Percentiles rank a stretch among this genome's conserved stretches.
Evolutionary conservation across 257 asterid species (phyloP).

Genomic region (Prunella vulgaris): DNA sequence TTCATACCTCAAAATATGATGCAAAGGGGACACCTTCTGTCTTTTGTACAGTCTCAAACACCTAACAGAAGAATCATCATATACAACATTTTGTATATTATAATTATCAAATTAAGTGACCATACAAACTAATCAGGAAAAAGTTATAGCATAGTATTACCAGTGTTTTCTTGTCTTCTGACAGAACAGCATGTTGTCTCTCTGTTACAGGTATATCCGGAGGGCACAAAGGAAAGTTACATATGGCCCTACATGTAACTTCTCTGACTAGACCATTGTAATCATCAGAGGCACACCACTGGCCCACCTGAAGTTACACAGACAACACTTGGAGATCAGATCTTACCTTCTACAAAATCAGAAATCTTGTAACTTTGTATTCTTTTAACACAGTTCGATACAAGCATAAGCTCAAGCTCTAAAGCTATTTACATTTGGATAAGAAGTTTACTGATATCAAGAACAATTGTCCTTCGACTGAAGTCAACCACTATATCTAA

Average conservation of each 20-base stretch:
- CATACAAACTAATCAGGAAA: background rate
- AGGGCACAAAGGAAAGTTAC: slow-evolving; percentile 94
- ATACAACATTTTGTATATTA: background rate
- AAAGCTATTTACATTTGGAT: background rate
- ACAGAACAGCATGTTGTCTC: slow-evolving; percentile 61
- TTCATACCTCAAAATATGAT: slow-evolving; percentile 77
- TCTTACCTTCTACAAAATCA: slow-evolving; percentile 13
- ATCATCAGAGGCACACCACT: slow-evolving; percentile 72
- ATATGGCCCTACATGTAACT: slow-evolving; percentile 61
- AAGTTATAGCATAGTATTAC: slow-evolving; percentile 30
- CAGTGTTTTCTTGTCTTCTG: slow-evolving; percentile 69
- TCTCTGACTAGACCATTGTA: slow-evolving; percentile 87
- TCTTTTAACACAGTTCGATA: background rate
- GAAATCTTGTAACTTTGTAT: background rate
- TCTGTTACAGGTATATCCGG: slow-evolving; percentile 91
- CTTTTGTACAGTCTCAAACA: slow-evolving; percentile 84
- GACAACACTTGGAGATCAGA: slow-evolving; percentile 18
- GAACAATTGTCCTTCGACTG: background rate
- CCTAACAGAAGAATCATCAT: slow-evolving; percentile 39
- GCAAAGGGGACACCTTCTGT: slow-evolving; percentile 97
- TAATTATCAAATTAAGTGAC: background rate
- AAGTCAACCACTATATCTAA: background rate
- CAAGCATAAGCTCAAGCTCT: background rate
- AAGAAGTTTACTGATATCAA: background rate
- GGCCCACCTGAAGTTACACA: slow-evolving; percentile 58